Base-by-base conservation (phyloP, 2,329 filamentous ascomycete genomes). In the Podosphaera leucotricha region DNA sequence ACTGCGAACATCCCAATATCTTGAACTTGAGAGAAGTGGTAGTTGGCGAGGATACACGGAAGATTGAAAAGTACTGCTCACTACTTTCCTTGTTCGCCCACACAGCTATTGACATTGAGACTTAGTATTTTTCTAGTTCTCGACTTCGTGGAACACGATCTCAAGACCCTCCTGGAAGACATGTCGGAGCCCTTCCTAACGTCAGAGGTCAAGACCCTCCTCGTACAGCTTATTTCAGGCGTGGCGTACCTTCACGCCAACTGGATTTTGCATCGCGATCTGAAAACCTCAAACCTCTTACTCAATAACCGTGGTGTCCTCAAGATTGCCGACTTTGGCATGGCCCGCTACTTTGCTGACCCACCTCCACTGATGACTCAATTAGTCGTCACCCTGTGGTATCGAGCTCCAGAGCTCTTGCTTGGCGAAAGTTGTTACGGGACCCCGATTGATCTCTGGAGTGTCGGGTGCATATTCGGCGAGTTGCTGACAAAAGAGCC, bases 301-400 rank as follows among this genome's bases (percentile, higher is more conserved):
- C 79, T 98, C 63, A 92, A 84, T 65, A 95, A 95, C 65, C 81
- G 85, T 39, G 90, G 90, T 39, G 77, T 81, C 59, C 77, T 98
- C 61, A 94, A 94, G 62, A 78, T 98, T 50, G 90, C 90, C 47
- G 90, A 98, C 62, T 98, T 98, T 58, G 90, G 90, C 60, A 94
- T 98, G 84, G 87, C 90, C 2, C 74, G 90, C 22, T 90, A 90
- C 62, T 80, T 81, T 45, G 80, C 80, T 43, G 75, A 83, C 52
- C 85, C 87, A 3, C 67, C 76, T 0, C 70, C 76, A 1, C 79
- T 80, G 49, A 70, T 95, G 47, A 95, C 90, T 2, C 80, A 87
- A 57, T 72, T 95, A 40, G 90, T 98, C 49, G 87, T 95, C 16
- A 98, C 90, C 6, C 71, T 98, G 6, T 98, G 90, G 90, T 98